Evolutionary conservation across 1,284 basidiomycete species (phyloP).

Genomic region (Naganishia sp.): DNA sequence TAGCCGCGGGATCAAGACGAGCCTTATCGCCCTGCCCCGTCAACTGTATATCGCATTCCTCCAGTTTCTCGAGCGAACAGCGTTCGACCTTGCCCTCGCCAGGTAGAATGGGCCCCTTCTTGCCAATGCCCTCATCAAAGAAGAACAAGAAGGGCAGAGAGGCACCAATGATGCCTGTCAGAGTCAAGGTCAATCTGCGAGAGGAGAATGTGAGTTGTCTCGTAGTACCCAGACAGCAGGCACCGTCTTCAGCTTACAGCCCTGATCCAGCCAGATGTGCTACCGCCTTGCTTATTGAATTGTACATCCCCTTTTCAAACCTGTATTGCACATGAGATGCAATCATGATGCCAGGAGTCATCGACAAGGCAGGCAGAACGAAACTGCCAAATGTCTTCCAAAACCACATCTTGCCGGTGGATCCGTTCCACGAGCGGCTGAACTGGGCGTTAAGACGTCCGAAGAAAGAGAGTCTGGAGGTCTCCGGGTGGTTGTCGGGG

Average conservation of each 20-base stretch:
- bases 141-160: constrained; percentile 2
- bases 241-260: constrained; percentile 1
- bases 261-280: not conserved
- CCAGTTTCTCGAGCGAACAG: not conserved
- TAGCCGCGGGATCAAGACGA: not conserved
- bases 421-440: not conserved
- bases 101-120: not conserved
- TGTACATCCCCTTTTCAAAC: not conserved
- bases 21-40: not conserved
- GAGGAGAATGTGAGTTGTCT: not conserved
- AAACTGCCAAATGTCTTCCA: constrained; percentile 3
- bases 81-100: not conserved
- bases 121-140: no score
- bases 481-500: constrained; percentile 4
- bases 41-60: not conserved
- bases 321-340: not conserved
- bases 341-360: constrained; percentile 6
- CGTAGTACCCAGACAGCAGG: no score
- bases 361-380: not conserved
- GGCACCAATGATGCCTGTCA: constrained; percentile 1
- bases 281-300: not conserved
- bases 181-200: not conserved
- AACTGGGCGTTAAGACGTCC: not conserved
- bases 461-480: not conserved
- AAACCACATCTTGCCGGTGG: constrained; percentile 5